Base-by-base conservation (phyloP, 805 yeast species). In the Ogataea nitratoaversa region DNA sequence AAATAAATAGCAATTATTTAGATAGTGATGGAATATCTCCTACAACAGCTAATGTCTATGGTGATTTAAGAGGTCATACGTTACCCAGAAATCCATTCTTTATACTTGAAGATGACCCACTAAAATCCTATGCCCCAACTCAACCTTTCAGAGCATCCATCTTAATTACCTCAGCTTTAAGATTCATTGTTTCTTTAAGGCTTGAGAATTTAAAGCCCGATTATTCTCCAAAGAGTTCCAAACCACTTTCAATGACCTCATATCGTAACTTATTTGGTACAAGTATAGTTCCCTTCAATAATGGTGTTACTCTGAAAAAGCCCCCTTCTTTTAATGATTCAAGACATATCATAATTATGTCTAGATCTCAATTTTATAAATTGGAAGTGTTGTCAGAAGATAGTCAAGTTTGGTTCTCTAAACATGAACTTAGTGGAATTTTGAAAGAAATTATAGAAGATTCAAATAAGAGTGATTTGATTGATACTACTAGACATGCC, bases 1-100 rank as follows among this genome's bases (percentile, higher is more conserved):
- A 49, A 16, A 54, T 59, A 5, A 67, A 72, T 35, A 66, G 68
- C 8, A 67, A 73, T 47, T 84, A 84, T 58, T 60, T 84, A 38
- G 80, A 79, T 49, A 70, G 70, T 24, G 67, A 54, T 19, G 68
- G 66, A 1, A 62, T 65, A 16, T 54, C 72, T 9, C 67, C 76
- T 32, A 71, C 74, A 8, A 71, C 79, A 27, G 76, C 84, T 0
- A 79, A 79, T 11, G 74, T 77, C 27, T 78, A 78, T 50, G 82
- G 83, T 14, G 83, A 78, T 40, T 63, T 78, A 22, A 67, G 79
- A 36, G 84, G 84, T 17, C 83, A 79, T 47, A 75, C 81, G 1
- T 63, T 84, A 32, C 95, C 95, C 5, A 67, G 91, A 45, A 84
- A 84, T 56, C 95, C 95, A 1, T 84, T 82, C 52, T 69, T 84